Conservation (phyloP, 2,329 filamentous ascomycete genomes). For the Cordyceps javanica region DNA sequence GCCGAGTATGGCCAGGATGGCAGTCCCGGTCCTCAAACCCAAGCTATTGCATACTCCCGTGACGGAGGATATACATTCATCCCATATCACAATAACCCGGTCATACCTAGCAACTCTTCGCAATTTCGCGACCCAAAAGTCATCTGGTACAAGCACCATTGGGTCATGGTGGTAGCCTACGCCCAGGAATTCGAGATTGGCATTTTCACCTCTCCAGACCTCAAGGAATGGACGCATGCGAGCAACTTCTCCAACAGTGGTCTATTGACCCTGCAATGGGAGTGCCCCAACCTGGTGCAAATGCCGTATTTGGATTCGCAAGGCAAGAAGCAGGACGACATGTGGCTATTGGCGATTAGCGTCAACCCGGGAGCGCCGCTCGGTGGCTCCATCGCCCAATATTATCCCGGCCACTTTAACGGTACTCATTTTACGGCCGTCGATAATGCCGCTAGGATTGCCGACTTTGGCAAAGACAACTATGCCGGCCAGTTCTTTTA, state of each 20-base stretch:
- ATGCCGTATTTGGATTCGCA: slow-evolving; percentile 40
- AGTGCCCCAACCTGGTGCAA: slow-evolving; percentile 56
- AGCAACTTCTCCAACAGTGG: slow-evolving; percentile 51
- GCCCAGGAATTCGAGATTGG: slow-evolving; percentile 47
- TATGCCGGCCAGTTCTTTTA: slow-evolving; percentile 32
- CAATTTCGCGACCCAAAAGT: slow-evolving; percentile 64
- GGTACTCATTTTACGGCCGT: slow-evolving; percentile 51
- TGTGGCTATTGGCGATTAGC: slow-evolving; percentile 42
- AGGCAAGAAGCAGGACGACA: slow-evolving; percentile 21
- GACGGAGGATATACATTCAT: slow-evolving; percentile 58
- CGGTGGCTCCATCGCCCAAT: slow-evolving; percentile 49
- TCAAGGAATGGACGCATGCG: slow-evolving; percentile 47
- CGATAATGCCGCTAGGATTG: slow-evolving; percentile 22
- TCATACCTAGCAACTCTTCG: slow-evolving; percentile 46
- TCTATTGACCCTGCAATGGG: slow-evolving; percentile 50
- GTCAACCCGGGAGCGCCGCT: slow-evolving; percentile 53
- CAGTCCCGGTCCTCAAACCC: slow-evolving; percentile 34
- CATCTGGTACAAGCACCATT: slow-evolving; percentile 48
- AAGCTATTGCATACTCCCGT: slow-evolving; percentile 55
- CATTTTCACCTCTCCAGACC: slow-evolving; percentile 54
- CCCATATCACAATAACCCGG: slow-evolving; percentile 54
- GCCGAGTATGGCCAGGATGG: slow-evolving; percentile 16
- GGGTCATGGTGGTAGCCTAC: slow-evolving; percentile 54
- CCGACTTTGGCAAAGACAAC: slow-evolving; percentile 32
- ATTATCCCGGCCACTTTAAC: slow-evolving; percentile 55